Conservation (phyloP, 1,284 basidiomycete species). For the Malassezia caprae region DNA sequence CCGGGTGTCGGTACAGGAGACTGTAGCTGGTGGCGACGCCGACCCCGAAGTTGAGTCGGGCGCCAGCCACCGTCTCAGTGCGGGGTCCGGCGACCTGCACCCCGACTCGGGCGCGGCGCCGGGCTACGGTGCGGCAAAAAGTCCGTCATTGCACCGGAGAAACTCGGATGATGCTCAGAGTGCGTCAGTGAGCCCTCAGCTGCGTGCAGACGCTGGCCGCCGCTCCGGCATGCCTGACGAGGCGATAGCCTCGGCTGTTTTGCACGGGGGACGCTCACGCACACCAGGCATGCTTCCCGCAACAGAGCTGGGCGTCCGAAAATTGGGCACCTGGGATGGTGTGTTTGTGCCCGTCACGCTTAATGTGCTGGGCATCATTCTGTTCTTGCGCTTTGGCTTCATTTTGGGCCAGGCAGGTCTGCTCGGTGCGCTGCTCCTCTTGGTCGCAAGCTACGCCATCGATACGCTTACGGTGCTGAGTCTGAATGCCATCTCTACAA, state of each 20-base stretch:
- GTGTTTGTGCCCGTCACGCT: constrained; percentile 47
- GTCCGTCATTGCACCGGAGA: constrained; percentile 1
- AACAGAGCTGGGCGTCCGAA: constrained; percentile 22
- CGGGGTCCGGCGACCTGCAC: background rate
- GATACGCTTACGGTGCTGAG: constrained; percentile 45
- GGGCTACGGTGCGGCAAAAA: background rate
- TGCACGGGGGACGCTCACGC: background rate
- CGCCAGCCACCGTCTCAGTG: background rate
- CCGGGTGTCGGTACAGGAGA: constrained; percentile 18
- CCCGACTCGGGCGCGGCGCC: background rate
- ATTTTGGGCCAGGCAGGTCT: constrained; percentile 45
- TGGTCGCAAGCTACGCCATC: constrained; percentile 39
- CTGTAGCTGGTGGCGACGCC: background rate
- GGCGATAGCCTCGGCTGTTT: constrained; percentile 4
- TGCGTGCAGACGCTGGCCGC: background rate
- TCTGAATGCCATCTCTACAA: constrained; percentile 45
- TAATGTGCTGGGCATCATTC: constrained; percentile 46
- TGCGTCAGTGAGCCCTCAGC: background rate
- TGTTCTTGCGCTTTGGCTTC: constrained; percentile 47
- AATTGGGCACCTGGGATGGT: constrained; percentile 46
- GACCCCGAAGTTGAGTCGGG: constrained; percentile 2
- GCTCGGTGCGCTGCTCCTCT: constrained; percentile 36
- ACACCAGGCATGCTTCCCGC: background rate
- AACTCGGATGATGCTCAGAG: constrained; percentile 8
- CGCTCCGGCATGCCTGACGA: constrained; percentile 13